Percentiles rank a stretch among this genome's conserved stretches.
These are phyloP conservation scores for Cordyceps cateniannulata DNA, from an alignment of 2,329 filamentous ascomycete species.

Conservation along the genomic window DNA sequence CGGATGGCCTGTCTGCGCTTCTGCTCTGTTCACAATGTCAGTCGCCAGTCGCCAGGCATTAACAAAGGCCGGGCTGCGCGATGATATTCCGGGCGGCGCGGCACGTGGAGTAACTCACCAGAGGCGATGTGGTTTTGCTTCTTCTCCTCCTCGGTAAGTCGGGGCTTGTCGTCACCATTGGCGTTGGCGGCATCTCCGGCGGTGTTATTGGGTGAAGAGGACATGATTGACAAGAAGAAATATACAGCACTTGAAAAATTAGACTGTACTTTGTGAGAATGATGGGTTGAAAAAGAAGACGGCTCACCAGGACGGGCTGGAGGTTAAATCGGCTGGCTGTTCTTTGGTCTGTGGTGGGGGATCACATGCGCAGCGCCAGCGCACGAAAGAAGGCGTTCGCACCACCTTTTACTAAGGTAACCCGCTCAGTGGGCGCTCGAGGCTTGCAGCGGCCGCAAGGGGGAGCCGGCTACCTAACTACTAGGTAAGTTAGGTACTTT, in stretches of 20 bases:
- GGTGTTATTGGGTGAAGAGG: constrained; percentile 26
- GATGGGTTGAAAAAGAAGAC: background rate
- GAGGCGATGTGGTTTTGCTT: constrained; percentile 51
- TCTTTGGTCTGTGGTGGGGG: constrained; percentile 3
- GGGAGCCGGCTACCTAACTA: background rate
- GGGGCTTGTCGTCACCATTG: constrained; percentile 39
- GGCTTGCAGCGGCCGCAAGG: constrained; percentile 9
- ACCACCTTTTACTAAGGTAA: background rate
- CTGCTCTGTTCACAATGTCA: constrained; percentile 27
- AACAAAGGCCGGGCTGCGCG: background rate
- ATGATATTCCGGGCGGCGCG: background rate
- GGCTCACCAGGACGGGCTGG: background rate
- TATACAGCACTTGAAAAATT: background rate
- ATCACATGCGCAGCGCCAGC: constrained; percentile 10
- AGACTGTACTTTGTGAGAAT: background rate
- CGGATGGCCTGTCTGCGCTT: constrained; percentile 59
- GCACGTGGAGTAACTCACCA: constrained; percentile 28
- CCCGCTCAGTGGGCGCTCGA: background rate
- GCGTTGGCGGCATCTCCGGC: constrained; percentile 20
- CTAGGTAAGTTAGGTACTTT: background rate
- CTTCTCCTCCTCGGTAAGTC: constrained; percentile 48
- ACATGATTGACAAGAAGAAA: constrained; percentile 2
- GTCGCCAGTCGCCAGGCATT: background rate
- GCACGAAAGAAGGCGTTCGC: background rate
- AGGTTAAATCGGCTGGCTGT: background rate